Percentiles rank a stretch among this genome's conserved stretches.
phyloP scores from a whole-genome alignment of 1,284 basidiomycete genomes.

The Bjerkandera adusta region DNA sequence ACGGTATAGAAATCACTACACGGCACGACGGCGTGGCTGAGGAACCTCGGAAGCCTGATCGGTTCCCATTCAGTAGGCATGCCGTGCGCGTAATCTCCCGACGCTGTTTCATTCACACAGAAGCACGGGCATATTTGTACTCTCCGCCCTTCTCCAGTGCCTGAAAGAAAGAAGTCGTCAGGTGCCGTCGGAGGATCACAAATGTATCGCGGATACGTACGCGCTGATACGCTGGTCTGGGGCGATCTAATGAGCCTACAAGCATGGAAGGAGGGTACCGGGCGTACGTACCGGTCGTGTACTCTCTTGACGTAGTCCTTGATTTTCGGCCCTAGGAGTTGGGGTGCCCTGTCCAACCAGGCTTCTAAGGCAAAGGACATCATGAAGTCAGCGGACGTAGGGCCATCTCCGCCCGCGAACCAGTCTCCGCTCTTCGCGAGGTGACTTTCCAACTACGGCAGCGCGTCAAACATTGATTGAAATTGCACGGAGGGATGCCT shows the following conservation, averaged over 20 bases:
- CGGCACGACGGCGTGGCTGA: too few relatives aligned
- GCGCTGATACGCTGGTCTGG: constrained; percentile 36
- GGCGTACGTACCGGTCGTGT: constrained; percentile 26
- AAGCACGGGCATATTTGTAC: constrained; percentile 28
- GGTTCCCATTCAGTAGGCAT: too few relatives aligned
- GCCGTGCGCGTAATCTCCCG: constrained; percentile 3
- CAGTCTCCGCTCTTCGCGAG: constrained; percentile 28
- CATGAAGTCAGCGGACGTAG: constrained; percentile 39
- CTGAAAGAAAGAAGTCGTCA: constrained; percentile 18
- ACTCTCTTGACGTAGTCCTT: constrained; percentile 30
- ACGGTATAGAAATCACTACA: too few relatives aligned
- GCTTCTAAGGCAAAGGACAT: constrained; percentile 36
- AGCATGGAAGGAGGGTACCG: neutral
- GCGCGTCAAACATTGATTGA: neutral
- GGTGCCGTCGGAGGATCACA: constrained; percentile 2
- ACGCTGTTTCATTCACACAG: constrained; percentile 8
- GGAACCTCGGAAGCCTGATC: too few relatives aligned
- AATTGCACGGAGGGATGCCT: neutral
- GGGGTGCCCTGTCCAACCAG: constrained; percentile 15
- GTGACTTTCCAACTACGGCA: constrained; percentile 25
- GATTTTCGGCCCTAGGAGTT: constrained; percentile 25
- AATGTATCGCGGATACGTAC: constrained; percentile 22
- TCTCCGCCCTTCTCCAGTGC: constrained; percentile 35
- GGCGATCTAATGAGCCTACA: constrained; percentile 3
- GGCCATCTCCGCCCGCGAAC: constrained; percentile 37